Evolutionary conservation across 75 land plant species (phyloP).

Genomic region (Chamaecyparis obtusa): DNA sequence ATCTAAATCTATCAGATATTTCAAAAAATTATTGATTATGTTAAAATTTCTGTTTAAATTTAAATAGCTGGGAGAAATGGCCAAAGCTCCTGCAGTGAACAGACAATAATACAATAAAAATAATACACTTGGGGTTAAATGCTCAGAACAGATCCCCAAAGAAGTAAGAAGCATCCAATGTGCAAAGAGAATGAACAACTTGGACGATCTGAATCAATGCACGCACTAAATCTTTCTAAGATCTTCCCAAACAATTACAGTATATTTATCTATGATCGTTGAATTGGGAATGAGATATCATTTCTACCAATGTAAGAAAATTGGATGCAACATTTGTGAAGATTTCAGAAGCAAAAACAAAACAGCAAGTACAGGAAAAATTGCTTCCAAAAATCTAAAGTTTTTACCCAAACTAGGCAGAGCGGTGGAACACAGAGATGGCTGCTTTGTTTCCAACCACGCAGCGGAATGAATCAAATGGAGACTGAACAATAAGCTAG

Average conservation of each 20-base stretch:
- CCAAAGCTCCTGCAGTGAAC: constrained; percentile 10
- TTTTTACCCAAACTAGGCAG: too few relatives aligned
- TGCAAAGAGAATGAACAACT: background rate
- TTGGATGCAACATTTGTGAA: background rate
- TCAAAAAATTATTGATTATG: background rate
- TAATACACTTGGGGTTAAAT: background rate
- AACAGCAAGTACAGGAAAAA: too few relatives aligned
- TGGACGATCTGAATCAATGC: background rate
- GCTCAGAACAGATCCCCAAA: background rate
- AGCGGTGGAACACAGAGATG: too few relatives aligned
- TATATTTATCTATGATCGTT: background rate
- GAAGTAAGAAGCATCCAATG: background rate
- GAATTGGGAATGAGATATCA: background rate
- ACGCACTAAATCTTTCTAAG: background rate
- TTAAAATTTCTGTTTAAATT: background rate
- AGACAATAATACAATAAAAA: constrained; percentile 9
- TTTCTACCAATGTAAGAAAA: background rate
- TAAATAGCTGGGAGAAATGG: background rate
- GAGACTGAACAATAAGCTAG: too few relatives aligned
- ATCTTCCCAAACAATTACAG: background rate
- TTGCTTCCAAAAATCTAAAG: too few relatives aligned
- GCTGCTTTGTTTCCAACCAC: too few relatives aligned
- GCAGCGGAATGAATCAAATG: too few relatives aligned
- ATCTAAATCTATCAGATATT: background rate
- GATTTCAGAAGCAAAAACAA: too few relatives aligned